Evolutionary conservation across 2,329 filamentous ascomycete genomes (phyloP).

Genomic region (Fusarium sp.): DNA sequence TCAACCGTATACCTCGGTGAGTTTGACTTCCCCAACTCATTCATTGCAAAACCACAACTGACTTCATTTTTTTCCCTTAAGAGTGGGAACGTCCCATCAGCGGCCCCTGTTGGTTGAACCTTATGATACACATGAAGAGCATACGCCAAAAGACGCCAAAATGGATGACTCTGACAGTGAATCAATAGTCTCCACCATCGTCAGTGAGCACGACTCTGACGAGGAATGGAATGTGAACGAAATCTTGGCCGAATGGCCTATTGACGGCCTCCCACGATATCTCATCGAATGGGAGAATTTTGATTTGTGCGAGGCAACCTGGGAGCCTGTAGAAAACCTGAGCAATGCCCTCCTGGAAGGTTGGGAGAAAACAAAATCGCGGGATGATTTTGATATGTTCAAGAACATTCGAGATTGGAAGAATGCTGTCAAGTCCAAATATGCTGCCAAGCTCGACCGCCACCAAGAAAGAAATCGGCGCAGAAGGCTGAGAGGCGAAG

Average conservation of each 20-base stretch:
- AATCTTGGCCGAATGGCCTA: constrained; percentile 57
- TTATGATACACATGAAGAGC: not conserved
- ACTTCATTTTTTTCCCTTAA: not conserved
- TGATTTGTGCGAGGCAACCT: constrained; percentile 50
- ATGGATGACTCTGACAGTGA: constrained; percentile 39
- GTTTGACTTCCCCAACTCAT: not conserved
- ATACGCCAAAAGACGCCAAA: not conserved
- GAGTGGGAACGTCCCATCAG: not conserved
- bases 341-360: constrained; percentile 47
- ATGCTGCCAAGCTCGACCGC: constrained; percentile 45
- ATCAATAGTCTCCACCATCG: constrained; percentile 47
- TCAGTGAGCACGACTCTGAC: constrained; percentile 47
- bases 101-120: not conserved
- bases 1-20: not conserved
- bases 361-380: constrained; percentile 55
- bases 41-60: not conserved
- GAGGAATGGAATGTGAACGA: constrained; percentile 60
- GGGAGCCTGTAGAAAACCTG: constrained; percentile 60
- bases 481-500: constrained; percentile 50
- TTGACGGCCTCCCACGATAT: constrained; percentile 41
- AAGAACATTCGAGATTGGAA: constrained; percentile 53
- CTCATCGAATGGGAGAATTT: constrained; percentile 51
- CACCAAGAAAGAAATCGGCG: constrained; percentile 55
- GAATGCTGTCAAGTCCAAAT: constrained; percentile 42
- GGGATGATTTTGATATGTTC: constrained; percentile 45